Evolutionary conservation across 2,329 filamentous ascomycete species (phyloP).

Genomic region (Tolypocladium album): DNA sequence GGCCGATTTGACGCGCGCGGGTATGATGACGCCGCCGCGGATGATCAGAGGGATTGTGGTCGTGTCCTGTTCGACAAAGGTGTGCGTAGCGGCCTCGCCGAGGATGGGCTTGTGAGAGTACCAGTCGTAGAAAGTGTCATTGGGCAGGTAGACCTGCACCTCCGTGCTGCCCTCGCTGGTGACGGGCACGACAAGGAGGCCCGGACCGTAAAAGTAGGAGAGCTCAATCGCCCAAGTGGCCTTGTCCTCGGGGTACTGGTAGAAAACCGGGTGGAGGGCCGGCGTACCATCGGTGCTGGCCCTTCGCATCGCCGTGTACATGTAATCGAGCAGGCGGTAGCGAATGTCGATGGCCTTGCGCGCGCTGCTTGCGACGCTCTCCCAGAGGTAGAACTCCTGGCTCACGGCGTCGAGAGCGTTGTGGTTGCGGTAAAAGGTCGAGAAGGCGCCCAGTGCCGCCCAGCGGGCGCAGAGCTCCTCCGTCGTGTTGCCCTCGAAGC

Average conservation of each 20-base stretch:
- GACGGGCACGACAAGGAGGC: conserved; percentile 38
- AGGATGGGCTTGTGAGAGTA: conserved; percentile 35
- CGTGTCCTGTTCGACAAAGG: conserved; percentile 23
- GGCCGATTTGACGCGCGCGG: conserved; percentile 41
- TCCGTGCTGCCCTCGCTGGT: conserved; percentile 30
- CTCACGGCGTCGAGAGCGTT: conserved; percentile 31
- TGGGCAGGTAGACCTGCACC: conserved; percentile 37
- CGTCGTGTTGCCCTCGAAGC: conserved; percentile 55
- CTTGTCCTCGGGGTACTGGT: conserved; percentile 48
- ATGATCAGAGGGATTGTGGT: conserved; percentile 55
- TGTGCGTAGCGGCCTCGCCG: conserved; percentile 27
- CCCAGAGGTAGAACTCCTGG: conserved; percentile 64
- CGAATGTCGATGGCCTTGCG: conserved; percentile 58
- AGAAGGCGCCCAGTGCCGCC: conserved; percentile 60
- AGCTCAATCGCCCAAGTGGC: conserved; percentile 33
- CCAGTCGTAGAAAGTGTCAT: conserved; percentile 40
- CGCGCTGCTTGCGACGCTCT: conserved; percentile 50
- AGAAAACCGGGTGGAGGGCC: conserved; percentile 60
- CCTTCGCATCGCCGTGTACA: conserved; percentile 60
- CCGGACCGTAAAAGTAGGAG: conserved; percentile 40
- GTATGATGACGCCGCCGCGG: conserved; percentile 54
- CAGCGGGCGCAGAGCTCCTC: conserved; percentile 58
- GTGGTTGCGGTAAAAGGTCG: conserved; percentile 63
- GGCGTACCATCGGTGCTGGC: conserved; percentile 53
- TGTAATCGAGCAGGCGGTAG: conserved; percentile 73